These are phyloP conservation scores for Acanthamoeba culbertsoni DNA, from an alignment of 208 protist genomes.

Conservation along the genomic window DNA sequence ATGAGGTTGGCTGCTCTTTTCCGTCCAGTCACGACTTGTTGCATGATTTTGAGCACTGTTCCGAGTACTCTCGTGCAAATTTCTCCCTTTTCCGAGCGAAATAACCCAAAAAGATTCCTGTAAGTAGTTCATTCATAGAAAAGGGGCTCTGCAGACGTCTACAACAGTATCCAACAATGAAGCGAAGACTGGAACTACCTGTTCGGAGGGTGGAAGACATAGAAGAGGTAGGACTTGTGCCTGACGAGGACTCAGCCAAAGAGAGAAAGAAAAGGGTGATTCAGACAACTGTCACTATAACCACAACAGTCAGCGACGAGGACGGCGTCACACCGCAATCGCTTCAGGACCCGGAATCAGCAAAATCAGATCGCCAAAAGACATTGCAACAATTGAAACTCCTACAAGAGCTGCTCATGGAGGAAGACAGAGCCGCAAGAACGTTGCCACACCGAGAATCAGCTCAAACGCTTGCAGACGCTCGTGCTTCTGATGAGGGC, in stretches of 20 bases:
- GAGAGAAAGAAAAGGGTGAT: neutral
- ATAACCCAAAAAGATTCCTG: neutral
- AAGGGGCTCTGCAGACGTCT: neutral
- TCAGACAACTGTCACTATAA: neutral
- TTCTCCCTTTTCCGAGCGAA: neutral
- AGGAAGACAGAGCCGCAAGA: neutral
- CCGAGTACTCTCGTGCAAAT: no score
- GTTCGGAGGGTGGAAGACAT: neutral
- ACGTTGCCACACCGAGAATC: neutral
- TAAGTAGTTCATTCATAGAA: neutral
- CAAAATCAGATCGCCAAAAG: neutral
- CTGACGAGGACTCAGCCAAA: neutral
- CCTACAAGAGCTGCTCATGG: neutral
- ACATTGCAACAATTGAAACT: neutral
- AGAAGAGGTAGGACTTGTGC: neutral
- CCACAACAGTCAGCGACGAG: neutral
- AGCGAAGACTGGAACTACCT: neutral
- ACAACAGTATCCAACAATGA: neutral
- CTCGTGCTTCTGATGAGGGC: neutral
- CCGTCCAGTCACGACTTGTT: no score
- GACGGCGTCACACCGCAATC: neutral
- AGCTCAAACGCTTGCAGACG: neutral
- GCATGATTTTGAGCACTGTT: no score
- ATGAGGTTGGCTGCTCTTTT: no score
- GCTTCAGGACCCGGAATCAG: neutral